Conservation (phyloP, 495 filamentous ascomycete species). For the Hyaloscypha hepaticicola region DNA sequence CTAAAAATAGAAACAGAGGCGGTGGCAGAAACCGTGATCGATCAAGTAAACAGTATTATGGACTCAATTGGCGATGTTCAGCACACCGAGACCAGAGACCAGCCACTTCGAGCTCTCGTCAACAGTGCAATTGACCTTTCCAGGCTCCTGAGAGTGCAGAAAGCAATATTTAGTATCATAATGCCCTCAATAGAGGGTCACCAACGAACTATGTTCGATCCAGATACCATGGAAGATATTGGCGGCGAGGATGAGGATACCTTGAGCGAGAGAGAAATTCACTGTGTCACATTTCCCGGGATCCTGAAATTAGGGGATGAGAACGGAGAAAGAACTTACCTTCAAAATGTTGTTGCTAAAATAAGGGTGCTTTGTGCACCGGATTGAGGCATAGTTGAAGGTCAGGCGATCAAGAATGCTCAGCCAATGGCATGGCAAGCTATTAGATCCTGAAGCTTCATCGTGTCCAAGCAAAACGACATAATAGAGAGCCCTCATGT, state of each 20-base stretch:
- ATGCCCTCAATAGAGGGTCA: slow-evolving; percentile 51
- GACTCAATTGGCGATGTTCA: slow-evolving; percentile 26
- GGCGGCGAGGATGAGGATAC: slow-evolving; percentile 57
- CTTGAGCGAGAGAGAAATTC: slow-evolving; percentile 39
- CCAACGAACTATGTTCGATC: slow-evolving; percentile 48
- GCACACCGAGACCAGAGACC: slow-evolving; percentile 45
- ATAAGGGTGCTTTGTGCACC: slow-evolving; percentile 52
- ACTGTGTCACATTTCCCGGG: slow-evolving; percentile 48
- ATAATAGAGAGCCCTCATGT: neutral
- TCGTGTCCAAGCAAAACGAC: neutral
- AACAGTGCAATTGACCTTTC: slow-evolving; percentile 49
- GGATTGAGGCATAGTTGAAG: slow-evolving; percentile 34
- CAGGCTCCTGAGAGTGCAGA: slow-evolving; percentile 50
- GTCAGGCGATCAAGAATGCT: neutral
- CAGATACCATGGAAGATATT: slow-evolving; percentile 54
- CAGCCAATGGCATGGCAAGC: neutral
- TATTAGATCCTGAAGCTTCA: neutral
- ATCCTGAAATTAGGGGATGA: slow-evolving; percentile 56
- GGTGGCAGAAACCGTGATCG: slow-evolving; percentile 38
- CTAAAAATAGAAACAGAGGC: slow-evolving; percentile 42
- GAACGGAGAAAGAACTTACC: slow-evolving; percentile 50
- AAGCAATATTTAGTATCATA: slow-evolving; percentile 48
- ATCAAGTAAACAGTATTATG: slow-evolving; percentile 32
- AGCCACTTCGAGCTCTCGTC: slow-evolving; percentile 44
- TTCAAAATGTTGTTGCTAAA: slow-evolving; percentile 55